These are phyloP conservation scores for Suillus paluster DNA, from an alignment of 768 basidiomycete genomes.

Conservation along the genomic window DNA sequence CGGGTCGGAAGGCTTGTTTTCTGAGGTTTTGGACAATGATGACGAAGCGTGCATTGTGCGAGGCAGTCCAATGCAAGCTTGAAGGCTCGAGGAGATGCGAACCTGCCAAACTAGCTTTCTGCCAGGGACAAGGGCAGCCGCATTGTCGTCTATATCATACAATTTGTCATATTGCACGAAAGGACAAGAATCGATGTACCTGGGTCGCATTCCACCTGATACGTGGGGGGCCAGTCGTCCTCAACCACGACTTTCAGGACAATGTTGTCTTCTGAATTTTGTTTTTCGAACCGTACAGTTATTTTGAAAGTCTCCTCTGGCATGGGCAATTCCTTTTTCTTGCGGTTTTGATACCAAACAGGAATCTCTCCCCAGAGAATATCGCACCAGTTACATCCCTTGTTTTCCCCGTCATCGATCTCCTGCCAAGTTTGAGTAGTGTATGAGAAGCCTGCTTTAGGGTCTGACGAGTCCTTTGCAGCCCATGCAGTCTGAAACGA, in stretches of 20 bases:
- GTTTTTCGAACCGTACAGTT: conserved; percentile 1
- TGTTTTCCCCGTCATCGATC: conserved; percentile 6
- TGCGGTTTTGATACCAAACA: neutral
- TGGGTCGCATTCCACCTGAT: conserved; percentile 5
- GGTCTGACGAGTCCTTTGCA: neutral
- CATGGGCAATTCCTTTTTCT: conserved; percentile 2
- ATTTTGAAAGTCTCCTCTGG: conserved; percentile 11
- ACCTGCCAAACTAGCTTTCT: conserved; percentile 8
- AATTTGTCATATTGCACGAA: neutral
- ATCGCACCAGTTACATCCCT: conserved; percentile 8
- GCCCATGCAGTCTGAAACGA: conserved; percentile 8
- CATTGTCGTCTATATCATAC: neutral
- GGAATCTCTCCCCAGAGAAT: conserved; percentile 8
- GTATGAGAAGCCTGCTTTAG: conserved; percentile 7
- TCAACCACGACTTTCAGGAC: neutral
- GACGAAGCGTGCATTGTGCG: conserved; percentile 8
- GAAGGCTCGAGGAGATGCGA: conserved; percentile 4
- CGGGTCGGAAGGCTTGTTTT: conserved; percentile 7
- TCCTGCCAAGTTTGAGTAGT: conserved; percentile 11
- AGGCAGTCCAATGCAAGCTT: conserved; percentile 9
- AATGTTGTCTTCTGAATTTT: neutral
- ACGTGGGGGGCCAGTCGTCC: neutral
- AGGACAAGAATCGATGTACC: neutral
- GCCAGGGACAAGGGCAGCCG: conserved; percentile 3
- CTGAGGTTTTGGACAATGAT: conserved; percentile 1